Evolutionary conservation across 768 basidiomycete species (phyloP), one percentile per base, ranked within the genome.

Genomic region (Mycena alexandri): DNA sequence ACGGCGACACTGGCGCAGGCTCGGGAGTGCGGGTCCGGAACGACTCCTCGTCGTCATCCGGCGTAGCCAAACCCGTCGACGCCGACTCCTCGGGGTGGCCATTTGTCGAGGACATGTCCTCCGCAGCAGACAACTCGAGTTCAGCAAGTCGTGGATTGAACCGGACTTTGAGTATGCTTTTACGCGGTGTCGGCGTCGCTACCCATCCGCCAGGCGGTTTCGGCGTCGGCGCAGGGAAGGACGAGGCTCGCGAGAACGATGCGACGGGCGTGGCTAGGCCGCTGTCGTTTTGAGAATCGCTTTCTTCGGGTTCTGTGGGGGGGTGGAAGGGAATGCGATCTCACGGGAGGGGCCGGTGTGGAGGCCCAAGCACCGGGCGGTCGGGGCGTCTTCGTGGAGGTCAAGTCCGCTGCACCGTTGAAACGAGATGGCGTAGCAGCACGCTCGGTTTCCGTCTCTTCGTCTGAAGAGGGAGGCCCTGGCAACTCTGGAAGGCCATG

Each of bases 131-230:
- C 44, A 63, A 47, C 36, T 72, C 68, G 19, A 62, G 57, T 46
- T 71, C 71, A 5, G 71, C 48, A 14, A 72, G 44, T 70, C 77
- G 77, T 29, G 84, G 81, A 69, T 93, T 88, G 71, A 94, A 94
- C 46, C 93, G 88, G 60, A 94, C 93, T 75, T 91, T 91, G 67
- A 89, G 75, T 25, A 89, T 79, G 66, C 87, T 88, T 75, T 88
- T 92, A 71, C 84, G 81, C 21, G 78, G 59, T 5, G 82, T 83
- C 3, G 91, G 90, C 16, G 92, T 91, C 3, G 79, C 76, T 51
- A 84, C 68, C 89, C 90, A 93, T 44, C 84, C 90, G 43, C 92
- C 92, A 21, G 92, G 91, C 3, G 85, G 86, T n/a, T 83, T 87
- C 46, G 91, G 91, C 0, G 90, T 93, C 63, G 85, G 85, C 19